Evolutionary conservation across 768 basidiomycete genomes (phyloP).

Genomic region (Boletales sp.): DNA sequence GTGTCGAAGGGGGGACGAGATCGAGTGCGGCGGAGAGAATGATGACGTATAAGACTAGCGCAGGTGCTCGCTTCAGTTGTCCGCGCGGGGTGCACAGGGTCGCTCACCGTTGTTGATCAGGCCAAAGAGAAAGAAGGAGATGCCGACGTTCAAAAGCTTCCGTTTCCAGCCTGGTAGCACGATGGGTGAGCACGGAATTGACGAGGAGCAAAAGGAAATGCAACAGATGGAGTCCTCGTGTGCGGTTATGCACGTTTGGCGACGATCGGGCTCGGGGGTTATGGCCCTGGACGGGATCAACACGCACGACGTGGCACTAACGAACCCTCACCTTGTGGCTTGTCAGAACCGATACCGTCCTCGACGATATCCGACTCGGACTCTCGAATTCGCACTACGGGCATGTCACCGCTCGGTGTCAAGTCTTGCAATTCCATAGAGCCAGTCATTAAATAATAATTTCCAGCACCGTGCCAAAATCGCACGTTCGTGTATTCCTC

Average conservation of each 20-base stretch:
- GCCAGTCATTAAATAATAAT: constrained; percentile 2
- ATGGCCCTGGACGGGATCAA: constrained; percentile 27
- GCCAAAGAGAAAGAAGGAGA: constrained; percentile 88
- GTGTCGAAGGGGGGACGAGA: constrained; percentile 85
- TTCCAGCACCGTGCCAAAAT: constrained; percentile 4
- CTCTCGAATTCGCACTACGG: constrained; percentile 3
- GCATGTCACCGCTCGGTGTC: constrained; percentile 4
- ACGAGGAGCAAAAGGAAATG: constrained; percentile 7
- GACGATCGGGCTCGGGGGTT: constrained; percentile 7
- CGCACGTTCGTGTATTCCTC: background rate
- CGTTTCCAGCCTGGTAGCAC: constrained; percentile 17
- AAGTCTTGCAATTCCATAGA: constrained; percentile 21
- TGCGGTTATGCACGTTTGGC: constrained; percentile 5
- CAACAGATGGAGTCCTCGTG: constrained; percentile 18
- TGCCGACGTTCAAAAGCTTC: constrained; percentile 37
- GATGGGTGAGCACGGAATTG: constrained; percentile 15
- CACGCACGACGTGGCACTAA: constrained; percentile 12
- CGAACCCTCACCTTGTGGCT: constrained; percentile 21
- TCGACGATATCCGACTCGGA: constrained; percentile 10
- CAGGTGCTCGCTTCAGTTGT: background rate
- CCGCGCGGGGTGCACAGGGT: background rate
- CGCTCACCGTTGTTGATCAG: constrained; percentile 82
- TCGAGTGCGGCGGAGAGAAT: constrained; percentile 96
- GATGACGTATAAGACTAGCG: constrained; percentile 86
- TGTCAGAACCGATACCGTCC: constrained; percentile 10